Conservation (phyloP, 2,329 filamentous ascomycete genomes). For the Cercospora zeae-maydis region DNA sequence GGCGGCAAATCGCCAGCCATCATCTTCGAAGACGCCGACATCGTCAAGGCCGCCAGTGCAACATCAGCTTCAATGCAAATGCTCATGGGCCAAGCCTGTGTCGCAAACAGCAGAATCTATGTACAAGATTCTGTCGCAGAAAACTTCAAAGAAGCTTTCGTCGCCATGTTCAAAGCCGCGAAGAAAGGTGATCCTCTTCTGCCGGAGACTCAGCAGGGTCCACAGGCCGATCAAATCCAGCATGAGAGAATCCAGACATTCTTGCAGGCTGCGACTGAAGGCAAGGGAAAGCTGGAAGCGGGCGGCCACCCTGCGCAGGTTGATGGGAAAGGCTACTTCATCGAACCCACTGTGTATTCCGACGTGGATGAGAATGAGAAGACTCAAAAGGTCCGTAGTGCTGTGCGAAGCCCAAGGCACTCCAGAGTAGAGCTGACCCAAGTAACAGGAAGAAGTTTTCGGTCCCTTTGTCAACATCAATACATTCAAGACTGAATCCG, state of each 20-base stretch:
- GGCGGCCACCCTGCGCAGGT: conserved; percentile 25
- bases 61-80: conserved; percentile 53
- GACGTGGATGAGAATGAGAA: conserved; percentile 42
- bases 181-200: conserved; percentile 67
- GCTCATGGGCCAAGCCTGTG: conserved; percentile 59
- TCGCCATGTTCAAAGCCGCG: conserved; percentile 53
- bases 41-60: conserved; percentile 54
- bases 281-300: conserved; percentile 26
- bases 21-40: conserved; percentile 43
- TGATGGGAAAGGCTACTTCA: conserved; percentile 41
- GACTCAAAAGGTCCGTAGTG: conserved; percentile 32
- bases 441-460: conserved; percentile 37
- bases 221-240: conserved; percentile 56
- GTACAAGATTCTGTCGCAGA: conserved; percentile 55
- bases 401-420: accelerated
- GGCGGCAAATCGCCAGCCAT: conserved; percentile 56
- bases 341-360: conserved; percentile 49
- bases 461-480: conserved; percentile 40
- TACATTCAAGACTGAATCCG: conserved; percentile 37
- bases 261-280: conserved; percentile 24
- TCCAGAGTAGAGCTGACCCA: not conserved
- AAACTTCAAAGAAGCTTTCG: conserved; percentile 60
- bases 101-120: conserved; percentile 57
- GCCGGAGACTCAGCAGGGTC: conserved; percentile 66
- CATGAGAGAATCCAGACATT: conserved; percentile 40